Evolutionary conservation across 2,329 filamentous ascomycete species (phyloP), one percentile per base, ranked within the genome.

Genomic region (Amylocarpus encephaloides): DNA sequence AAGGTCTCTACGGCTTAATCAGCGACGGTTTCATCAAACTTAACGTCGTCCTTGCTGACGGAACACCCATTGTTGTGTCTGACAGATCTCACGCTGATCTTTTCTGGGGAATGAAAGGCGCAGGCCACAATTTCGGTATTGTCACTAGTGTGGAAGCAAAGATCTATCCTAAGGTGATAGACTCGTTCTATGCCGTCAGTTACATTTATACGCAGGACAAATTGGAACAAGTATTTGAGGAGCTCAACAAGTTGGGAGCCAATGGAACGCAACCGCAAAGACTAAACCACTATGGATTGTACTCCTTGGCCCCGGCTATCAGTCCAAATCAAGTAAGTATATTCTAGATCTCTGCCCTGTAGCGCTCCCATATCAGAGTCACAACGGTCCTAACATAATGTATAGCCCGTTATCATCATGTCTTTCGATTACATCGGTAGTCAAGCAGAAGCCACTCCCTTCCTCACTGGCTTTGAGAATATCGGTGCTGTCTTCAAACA

Each of bases 41-140:
- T 62, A 65, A 68, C 29, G 61, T 73, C 3, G 68, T 74, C 1
- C 64, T 70, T 6, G 70, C 69, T 0, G 73, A 78, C 43, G 76
- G 77, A 63, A 72, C 75, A 52, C 64, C 78, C 3, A 63, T 71
- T 3, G 64, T 54, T 0, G 67, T 68, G 65, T 74, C 71, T 1
- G 62, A 68, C 2, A 48, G 26, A 1, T 16, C n/a, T 12, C 29
- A 48, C n/a, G 12, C 38, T 12, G 74, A 76, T 35, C 63, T 76
- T 2, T 76, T 74, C 59, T 76, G 72, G 73, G 71, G 67, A 46
- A 15, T 55, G 43, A 26, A 42, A 29, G 47, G 57, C 1, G 41
- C 50, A 13, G 48, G 49, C 0, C 75, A 60, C 41, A 72, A 69
- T 50, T 73, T 74, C 49, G 72, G 70, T n/a, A 66, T 73, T 26